These are phyloP conservation scores for Lagenidium giganteum DNA, from an alignment of 352 stramenopile species.

Conservation along the genomic window DNA sequence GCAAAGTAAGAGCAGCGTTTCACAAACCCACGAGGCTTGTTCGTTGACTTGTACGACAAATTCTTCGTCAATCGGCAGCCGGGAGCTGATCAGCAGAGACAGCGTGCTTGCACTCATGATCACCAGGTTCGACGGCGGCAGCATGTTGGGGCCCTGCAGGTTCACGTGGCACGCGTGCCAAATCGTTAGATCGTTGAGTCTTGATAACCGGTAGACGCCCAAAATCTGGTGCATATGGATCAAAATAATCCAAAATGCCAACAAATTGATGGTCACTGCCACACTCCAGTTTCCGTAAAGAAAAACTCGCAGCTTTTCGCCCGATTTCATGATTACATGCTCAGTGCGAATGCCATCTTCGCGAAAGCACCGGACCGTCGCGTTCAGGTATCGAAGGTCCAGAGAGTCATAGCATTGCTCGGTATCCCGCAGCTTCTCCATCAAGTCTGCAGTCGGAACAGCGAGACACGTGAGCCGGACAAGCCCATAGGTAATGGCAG, in stretches of 20 bases:
- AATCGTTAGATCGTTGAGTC: not conserved
- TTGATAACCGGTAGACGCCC: not conserved
- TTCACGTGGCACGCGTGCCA: not conserved
- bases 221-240: not conserved
- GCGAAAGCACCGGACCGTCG: not conserved
- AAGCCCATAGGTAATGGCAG: too few relatives aligned
- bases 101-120: not conserved
- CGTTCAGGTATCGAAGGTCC: slow-evolving; percentile 1
- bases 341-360: not conserved
- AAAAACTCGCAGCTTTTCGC: not conserved
- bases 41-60: not conserved
- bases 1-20: not conserved
- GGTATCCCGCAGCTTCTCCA: not conserved
- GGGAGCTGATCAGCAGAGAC: not conserved
- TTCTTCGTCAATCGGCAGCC: not conserved
- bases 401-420: not conserved
- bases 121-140: not conserved
- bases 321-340: not conserved
- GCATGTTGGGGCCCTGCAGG: not conserved
- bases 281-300: not conserved
- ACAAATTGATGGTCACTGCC: not conserved
- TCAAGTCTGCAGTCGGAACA: too few relatives aligned
- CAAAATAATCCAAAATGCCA: not conserved
- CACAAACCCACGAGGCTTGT: not conserved
- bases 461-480: too few relatives aligned